Evolutionary conservation across 345 rosid genomes (phyloP), one percentile per base, ranked within the genome.

Genomic region (Mercurialis annua): DNA sequence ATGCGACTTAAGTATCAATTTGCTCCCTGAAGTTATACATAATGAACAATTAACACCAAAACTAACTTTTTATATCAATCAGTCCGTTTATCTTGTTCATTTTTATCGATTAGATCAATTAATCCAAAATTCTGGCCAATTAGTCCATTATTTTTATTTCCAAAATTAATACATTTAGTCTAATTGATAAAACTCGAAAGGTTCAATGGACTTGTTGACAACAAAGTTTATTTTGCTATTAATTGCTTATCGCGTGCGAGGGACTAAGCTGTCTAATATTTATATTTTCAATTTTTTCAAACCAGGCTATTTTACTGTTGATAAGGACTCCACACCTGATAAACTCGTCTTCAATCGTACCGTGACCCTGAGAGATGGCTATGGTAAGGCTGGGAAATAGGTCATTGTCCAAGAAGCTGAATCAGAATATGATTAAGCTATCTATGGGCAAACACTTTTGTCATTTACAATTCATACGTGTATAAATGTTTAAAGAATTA

Each of bases 281-380:
- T 47, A 4, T 6, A n/a, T 27, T 16, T 58, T 48, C 42, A 4
- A 54, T 40, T 26, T 66, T 30, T 77, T 69, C 71, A 70, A 70
- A 51, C 59, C 81, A 89, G 98, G 99, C 61, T 94, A 91, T 78
- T 94, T 84, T 42, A 55, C 76, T 9, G 95, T 86, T 54, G 99
- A 89, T 30, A 82, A 84, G 74, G 95, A 94, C 77, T 86, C 96
- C 3, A 86, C 85, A 10, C 61, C 84, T 9, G 93, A 85, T 38
- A 91, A 82, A 54, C 91, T 86, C 3, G 86, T 91, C 27, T 94
- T 94, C 74, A 89, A 94, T 73, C 85, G 96, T 74, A 94, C 94
- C 0, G 96, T 89, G 43, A 94, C 98, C 0, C 82, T 76, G 49
- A 50, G 76, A 29, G 80, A 76, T 48, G 67, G 76, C 73, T 76